A percentile compares a stretch with the other conserved stretches of the same genome.
Evolutionary conservation across 257 asterid genomes (phyloP).

Genomic region (Jacaranda mimosifolia): DNA sequence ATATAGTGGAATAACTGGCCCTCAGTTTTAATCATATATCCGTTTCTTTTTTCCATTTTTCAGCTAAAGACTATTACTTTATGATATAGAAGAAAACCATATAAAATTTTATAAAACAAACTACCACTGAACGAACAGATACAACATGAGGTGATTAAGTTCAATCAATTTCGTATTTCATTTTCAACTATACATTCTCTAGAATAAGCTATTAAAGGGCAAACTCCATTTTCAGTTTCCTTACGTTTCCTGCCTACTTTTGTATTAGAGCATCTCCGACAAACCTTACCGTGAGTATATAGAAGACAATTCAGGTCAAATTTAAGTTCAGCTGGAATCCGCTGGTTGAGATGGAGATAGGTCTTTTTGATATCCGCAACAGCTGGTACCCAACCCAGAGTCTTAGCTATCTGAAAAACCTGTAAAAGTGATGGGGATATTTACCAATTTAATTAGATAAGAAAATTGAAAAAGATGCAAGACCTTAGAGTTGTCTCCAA

Average conservation of each 20-base stretch:
- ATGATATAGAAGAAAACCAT: not conserved
- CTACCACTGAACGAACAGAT: not conserved
- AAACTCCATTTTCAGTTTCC: conserved; percentile 43
- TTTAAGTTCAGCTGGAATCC: conserved; percentile 78
- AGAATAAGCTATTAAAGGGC: conserved; percentile 67
- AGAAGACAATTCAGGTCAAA: conserved; percentile 89
- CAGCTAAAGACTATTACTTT: not conserved
- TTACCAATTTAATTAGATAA: not conserved
- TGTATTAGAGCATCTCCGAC: conserved; percentile 67
- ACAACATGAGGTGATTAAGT: not conserved
- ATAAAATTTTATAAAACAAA: not conserved
- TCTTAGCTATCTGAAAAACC: conserved; percentile 85
- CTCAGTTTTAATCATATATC: not conserved
- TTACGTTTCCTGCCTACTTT: conserved; percentile 45
- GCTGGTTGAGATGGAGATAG: conserved; percentile 72
- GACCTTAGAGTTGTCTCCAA: not conserved
- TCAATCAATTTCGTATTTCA: conserved; percentile 28
- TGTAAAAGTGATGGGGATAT: conserved; percentile 37
- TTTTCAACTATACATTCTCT: conserved; percentile 28
- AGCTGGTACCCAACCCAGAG: conserved; percentile 76
- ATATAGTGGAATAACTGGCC: conserved; percentile 1
- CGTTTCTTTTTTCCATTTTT: too few relatives aligned
- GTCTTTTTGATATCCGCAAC: conserved; percentile 68
- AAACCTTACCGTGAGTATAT: conserved; percentile 84
- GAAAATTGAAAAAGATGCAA: not conserved